Percentiles rank a stretch among this genome's conserved stretches.
These are phyloP conservation scores for Phaeoacremonium minimum DNA, from an alignment of 2,329 filamentous ascomycete genomes.

Conservation along the genomic window DNA sequence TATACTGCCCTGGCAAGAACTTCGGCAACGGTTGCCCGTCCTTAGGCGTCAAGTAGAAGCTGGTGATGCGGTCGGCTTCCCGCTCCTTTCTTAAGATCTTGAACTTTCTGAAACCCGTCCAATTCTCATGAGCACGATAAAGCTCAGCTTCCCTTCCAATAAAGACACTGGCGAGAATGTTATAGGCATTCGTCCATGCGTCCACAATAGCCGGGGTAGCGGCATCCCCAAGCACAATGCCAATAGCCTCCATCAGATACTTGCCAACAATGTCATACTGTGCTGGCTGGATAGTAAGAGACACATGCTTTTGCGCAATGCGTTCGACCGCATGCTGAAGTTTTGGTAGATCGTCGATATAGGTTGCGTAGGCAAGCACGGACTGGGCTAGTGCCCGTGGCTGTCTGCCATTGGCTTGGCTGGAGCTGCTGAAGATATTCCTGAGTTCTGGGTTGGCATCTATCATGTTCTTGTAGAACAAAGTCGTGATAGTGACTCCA, in stretches of 20 bases:
- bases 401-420: conserved; percentile 66
- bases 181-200: conserved; percentile 71
- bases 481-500: conserved; percentile 63
- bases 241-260: conserved; percentile 64
- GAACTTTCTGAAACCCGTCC: conserved; percentile 48
- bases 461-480: conserved; percentile 70
- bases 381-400: conserved; percentile 64
- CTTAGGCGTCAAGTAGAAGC: conserved; percentile 65
- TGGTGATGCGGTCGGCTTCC: conserved; percentile 53
- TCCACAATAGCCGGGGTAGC: conserved; percentile 62
- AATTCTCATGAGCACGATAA: conserved; percentile 44
- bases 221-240: conserved; percentile 60
- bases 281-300: conserved; percentile 62
- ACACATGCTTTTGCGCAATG: conserved; percentile 74
- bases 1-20: conserved; percentile 70
- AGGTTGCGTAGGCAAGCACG: conserved; percentile 66
- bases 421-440: conserved; percentile 66
- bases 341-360: conserved; percentile 65
- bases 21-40: conserved; percentile 52
- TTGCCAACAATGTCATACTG: conserved; percentile 69
- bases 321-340: conserved; percentile 56
- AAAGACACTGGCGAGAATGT: conserved; percentile 66
- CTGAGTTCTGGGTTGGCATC: conserved; percentile 59
- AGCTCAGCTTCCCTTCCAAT: conserved; percentile 60
- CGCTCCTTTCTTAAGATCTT: conserved; percentile 55